Evolutionary conservation across 192 early-diverging fungal genomes (phyloP), one percentile per base, ranked within the genome.

Genomic region (Coemansia sp.): DNA sequence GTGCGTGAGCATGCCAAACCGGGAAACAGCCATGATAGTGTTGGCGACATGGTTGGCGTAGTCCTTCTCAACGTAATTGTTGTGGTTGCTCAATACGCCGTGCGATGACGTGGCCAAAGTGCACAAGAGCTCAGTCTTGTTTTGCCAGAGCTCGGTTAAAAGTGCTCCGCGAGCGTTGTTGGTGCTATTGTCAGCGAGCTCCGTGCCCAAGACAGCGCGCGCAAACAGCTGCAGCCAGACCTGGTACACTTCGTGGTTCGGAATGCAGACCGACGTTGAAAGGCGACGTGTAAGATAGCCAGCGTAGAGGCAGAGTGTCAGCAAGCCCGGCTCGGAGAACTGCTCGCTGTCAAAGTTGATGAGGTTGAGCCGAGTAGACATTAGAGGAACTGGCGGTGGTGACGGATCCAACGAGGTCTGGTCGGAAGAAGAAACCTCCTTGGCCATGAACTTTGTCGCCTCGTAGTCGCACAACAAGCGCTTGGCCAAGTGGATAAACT

Each of bases 21-120:
- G 66, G 3, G 63, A 64, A 12, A 72, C 69, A 14, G 66, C 70
- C 62, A 72, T 55, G 35, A 73, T 43, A 1, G 76, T 65, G 26
- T 68, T 68, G 52, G 76, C 70, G 16, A 78, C 52, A 33, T 72
- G 70, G 67, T 78, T 78, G 56, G 76, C 66, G 37, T 78, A 78
- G 52, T 78, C 76, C 11, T 59, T 66, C 41, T 78, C 70, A 1
- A 25, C 12, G 28, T 64, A 78, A n/a, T 50, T 50, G 59, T 72
- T 69, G 60, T 78, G 76, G 67, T 73, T 78, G 59, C 70, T 78
- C 14, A 78, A 55, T 23, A 73, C 70, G 0, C 66, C 63, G n/a
- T 72, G 76, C 21, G 70, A 68, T 7, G 65, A 69, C 7, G 45
- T 69, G 9, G 66, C 66, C 66, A 78, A 25, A 0, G 31, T 50